A percentile compares a stretch with the other conserved stretches of the same genome.
Evolutionary conservation across 441 rosid genomes (phyloP).

Genomic region (Brassica balearica): DNA sequence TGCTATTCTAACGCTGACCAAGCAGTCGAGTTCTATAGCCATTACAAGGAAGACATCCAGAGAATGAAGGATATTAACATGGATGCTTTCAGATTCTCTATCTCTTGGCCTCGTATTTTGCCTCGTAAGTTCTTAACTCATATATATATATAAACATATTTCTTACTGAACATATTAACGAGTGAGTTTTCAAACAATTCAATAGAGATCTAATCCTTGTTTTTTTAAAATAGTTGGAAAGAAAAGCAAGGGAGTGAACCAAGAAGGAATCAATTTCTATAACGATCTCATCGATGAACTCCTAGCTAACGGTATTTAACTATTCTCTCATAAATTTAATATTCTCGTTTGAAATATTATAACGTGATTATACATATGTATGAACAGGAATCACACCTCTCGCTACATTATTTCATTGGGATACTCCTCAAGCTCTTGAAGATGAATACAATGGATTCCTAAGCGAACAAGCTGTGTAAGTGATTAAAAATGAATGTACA

Average conservation of each 20-base stretch:
- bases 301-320: constrained; percentile 32
- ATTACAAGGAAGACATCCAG: constrained; percentile 54
- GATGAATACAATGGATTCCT: constrained; percentile 58
- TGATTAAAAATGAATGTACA: not conserved
- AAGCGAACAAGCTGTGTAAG: constrained; percentile 52
- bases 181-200: not conserved
- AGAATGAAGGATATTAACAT: constrained; percentile 56
- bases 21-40: constrained; percentile 44
- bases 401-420: constrained; percentile 51
- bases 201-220: constrained; percentile 8
- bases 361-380: constrained; percentile 4
- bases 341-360: not conserved
- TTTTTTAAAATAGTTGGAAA: constrained; percentile 48
- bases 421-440: constrained; percentile 69
- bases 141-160: not conserved
- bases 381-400: not conserved
- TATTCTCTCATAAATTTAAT: not conserved
- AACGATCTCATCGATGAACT: constrained; percentile 70
- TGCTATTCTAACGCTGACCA: constrained; percentile 44
- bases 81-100: constrained; percentile 67
- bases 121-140: constrained; percentile 49
- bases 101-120: constrained; percentile 63
- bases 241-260: constrained; percentile 54
- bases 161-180: not conserved
- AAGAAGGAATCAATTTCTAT: constrained; percentile 53